Percentiles rank a stretch among this genome's conserved stretches.
Evolutionary conservation across 2,329 filamentous ascomycete species (phyloP).

Genomic region (Cyphellophora europaea): DNA sequence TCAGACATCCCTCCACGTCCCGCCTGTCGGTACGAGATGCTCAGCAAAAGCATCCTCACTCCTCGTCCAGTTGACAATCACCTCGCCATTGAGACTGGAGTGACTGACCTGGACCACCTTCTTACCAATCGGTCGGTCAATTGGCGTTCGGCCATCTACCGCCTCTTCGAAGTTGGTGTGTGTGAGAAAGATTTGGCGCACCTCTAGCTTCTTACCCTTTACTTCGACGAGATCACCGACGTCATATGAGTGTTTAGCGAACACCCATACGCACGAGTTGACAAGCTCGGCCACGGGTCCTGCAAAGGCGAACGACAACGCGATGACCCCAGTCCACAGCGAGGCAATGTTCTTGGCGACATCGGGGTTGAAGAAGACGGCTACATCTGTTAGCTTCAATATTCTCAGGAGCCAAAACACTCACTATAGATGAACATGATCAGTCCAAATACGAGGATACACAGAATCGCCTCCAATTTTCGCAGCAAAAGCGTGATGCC

Average conservation of each 20-base stretch:
- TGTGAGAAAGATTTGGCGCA: slow-evolving; percentile 22
- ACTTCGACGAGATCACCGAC: slow-evolving; percentile 24
- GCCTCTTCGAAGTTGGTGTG: slow-evolving; percentile 25
- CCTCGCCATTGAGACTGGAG: background rate
- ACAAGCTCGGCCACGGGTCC: slow-evolving; percentile 16
- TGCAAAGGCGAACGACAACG: slow-evolving; percentile 15
- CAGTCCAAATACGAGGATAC: slow-evolving; percentile 2
- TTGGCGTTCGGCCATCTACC: too few relatives aligned
- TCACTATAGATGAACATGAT: slow-evolving; percentile 5
- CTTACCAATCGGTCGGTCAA: slow-evolving; percentile 6
- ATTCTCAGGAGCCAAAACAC: background rate
- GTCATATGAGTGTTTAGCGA: slow-evolving; percentile 20
- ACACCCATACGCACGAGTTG: slow-evolving; percentile 17
- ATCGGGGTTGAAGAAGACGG: slow-evolving; percentile 2
- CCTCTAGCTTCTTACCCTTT: slow-evolving; percentile 10
- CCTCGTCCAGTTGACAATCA: slow-evolving; percentile 4
- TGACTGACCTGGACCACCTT: slow-evolving; percentile 4
- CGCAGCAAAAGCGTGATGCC: slow-evolving; percentile 3
- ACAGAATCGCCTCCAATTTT: slow-evolving; percentile 3
- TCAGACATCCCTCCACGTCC: too few relatives aligned
- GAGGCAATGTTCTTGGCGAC: slow-evolving; percentile 1
- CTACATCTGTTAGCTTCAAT: background rate
- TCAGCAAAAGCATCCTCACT: slow-evolving; percentile 5
- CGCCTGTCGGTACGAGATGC: too few relatives aligned
- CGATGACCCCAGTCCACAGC: slow-evolving; percentile 3